These are phyloP conservation scores for Crucibulum laeve DNA, from an alignment of 768 basidiomycete species.

Conservation along the genomic window DNA sequence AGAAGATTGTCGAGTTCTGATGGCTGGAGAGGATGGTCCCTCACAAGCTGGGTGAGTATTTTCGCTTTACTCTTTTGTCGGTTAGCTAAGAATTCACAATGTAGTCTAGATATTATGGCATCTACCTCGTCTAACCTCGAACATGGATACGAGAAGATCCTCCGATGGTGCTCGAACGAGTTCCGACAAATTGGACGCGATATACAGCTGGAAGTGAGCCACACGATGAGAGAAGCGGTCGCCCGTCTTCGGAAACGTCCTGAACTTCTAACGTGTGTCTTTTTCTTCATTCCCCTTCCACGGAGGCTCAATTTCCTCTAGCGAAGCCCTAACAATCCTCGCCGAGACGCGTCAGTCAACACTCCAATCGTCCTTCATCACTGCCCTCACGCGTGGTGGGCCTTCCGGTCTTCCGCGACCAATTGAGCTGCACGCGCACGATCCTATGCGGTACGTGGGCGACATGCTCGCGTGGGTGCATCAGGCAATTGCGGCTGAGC, in stretches of 20 bases:
- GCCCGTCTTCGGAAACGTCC: constrained; percentile 70
- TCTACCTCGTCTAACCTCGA: constrained; percentile 80
- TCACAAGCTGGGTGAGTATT: constrained; percentile 67
- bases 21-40: constrained; percentile 80
- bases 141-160: constrained; percentile 85
- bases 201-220: constrained; percentile 63
- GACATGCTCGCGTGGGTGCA: constrained; percentile 99
- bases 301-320: constrained; percentile 10
- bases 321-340: constrained; percentile 71
- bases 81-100: constrained; percentile 1
- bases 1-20: constrained; percentile 78
- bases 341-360: constrained; percentile 80
- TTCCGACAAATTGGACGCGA: constrained; percentile 78
- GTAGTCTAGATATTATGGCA: constrained; percentile 85
- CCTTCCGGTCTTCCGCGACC: constrained; percentile 83
- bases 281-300: not conserved
- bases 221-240: constrained; percentile 68
- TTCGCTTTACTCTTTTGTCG: not conserved
- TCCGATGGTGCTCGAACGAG: constrained; percentile 81
- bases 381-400: constrained; percentile 85
- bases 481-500: constrained; percentile 91
- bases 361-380: constrained; percentile 76
- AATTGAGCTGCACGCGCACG: constrained; percentile 97
- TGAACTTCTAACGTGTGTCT: constrained; percentile 66
- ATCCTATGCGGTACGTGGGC: constrained; percentile 93